A percentile compares a stretch with the other conserved stretches of the same genome.
These are phyloP conservation scores for Ophiorrhiza pumila DNA, from an alignment of 257 asterid species.

Conservation along the genomic window DNA sequence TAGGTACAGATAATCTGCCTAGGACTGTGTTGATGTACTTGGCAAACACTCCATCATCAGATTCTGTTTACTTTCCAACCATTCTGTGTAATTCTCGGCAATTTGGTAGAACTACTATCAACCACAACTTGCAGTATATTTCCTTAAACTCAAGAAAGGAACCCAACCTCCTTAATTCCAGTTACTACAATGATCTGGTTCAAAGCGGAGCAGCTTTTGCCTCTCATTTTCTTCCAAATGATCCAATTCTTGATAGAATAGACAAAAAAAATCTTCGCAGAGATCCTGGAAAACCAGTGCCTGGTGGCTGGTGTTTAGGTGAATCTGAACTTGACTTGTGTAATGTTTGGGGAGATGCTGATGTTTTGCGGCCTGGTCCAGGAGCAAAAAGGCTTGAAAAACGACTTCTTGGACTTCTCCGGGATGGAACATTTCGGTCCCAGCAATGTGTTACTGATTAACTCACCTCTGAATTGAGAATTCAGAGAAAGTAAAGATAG, in stretches of 20 bases:
- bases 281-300: constrained; percentile 43
- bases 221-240: constrained; percentile 44
- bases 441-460: constrained; percentile 40
- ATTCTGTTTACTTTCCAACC: constrained; percentile 80
- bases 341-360: constrained; percentile 78
- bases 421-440: constrained; percentile 30
- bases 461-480: not conserved
- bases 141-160: constrained; percentile 42
- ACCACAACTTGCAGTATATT: constrained; percentile 56
- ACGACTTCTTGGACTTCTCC: constrained; percentile 39
- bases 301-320: constrained; percentile 97
- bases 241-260: constrained; percentile 62
- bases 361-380: constrained; percentile 68
- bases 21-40: constrained; percentile 86
- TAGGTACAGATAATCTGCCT: constrained; percentile 78
- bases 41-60: constrained; percentile 67
- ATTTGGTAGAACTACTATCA: constrained; percentile 66
- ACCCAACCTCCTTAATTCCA: constrained; percentile 46
- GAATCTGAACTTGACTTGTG: constrained; percentile 41
- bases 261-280: constrained; percentile 55
- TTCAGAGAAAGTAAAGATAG: constrained; percentile 5
- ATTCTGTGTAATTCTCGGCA: constrained; percentile 65
- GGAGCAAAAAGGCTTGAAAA: constrained; percentile 69
- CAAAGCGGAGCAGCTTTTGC: constrained; percentile 83
- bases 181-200: constrained; percentile 45